phyloP scores from a whole-genome alignment of 129 eudicot species.

The Daucus carota region DNA sequence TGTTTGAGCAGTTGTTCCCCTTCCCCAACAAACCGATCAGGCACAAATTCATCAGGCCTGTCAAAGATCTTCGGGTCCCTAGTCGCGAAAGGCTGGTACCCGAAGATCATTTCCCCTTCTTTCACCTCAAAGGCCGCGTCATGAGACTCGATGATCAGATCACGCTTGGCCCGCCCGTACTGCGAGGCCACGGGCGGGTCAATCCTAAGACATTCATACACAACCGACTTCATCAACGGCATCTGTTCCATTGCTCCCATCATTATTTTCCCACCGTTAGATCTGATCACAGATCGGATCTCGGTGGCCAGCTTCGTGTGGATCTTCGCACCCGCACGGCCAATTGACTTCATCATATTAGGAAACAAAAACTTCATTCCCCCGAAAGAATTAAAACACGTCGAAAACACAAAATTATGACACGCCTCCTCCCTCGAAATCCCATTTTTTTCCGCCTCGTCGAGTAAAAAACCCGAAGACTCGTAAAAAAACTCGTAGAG shows the following conservation, averaged over 20 bases:
- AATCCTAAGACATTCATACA: slow-evolving; percentile 66
- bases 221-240: slow-evolving; percentile 81
- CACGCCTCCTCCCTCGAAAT: slow-evolving; percentile 60
- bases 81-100: slow-evolving; percentile 90
- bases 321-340: slow-evolving; percentile 59
- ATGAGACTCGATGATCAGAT: slow-evolving; percentile 63
- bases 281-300: slow-evolving; percentile 50
- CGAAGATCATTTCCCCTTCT: slow-evolving; percentile 74
- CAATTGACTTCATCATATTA: slow-evolving; percentile 64
- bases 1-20: slow-evolving; percentile 65
- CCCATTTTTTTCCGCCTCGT: slow-evolving; percentile 45
- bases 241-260: slow-evolving; percentile 80
- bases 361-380: slow-evolving; percentile 82
- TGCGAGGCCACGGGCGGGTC: slow-evolving; percentile 82
- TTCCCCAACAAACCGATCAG: slow-evolving; percentile 72
- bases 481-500: slow-evolving; percentile 60
- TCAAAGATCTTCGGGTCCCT: slow-evolving; percentile 69
- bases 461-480: slow-evolving; percentile 28
- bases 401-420: slow-evolving; percentile 62
- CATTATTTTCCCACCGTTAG: slow-evolving; percentile 53
- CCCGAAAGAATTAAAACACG: slow-evolving; percentile 84
- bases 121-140: slow-evolving; percentile 70
- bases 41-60: slow-evolving; percentile 73
- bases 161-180: slow-evolving; percentile 64
- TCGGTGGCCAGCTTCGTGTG: slow-evolving; percentile 59